Conservation (phyloP, 495 filamentous ascomycete genomes). For the Aspergillus conjunctus region DNA sequence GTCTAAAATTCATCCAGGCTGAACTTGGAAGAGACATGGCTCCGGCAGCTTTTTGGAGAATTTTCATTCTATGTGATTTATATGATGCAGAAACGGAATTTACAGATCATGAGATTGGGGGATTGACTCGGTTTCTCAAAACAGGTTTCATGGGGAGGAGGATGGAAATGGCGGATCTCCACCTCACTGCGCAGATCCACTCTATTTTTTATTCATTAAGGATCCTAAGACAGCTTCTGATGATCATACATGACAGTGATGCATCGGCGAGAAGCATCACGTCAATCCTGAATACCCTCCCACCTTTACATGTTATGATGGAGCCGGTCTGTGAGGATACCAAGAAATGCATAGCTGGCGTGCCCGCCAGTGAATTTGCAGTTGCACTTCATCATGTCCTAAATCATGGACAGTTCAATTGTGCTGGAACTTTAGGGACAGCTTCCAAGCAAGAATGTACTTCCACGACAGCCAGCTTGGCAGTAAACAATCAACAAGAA, state of each 20-base stretch:
- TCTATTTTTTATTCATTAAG: constrained; percentile 67
- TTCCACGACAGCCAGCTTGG: background rate
- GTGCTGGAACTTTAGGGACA: background rate
- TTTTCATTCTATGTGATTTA: constrained; percentile 40
- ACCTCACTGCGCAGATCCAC: constrained; percentile 64
- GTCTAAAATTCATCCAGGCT: constrained; percentile 25
- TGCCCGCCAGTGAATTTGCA: constrained; percentile 18
- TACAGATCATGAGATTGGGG: constrained; percentile 15
- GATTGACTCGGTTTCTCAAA: constrained; percentile 30
- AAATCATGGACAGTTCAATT: background rate
- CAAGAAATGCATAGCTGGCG: constrained; percentile 15
- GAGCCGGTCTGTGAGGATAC: constrained; percentile 27
- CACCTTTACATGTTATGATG: constrained; percentile 39
- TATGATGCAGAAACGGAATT: constrained; percentile 18
- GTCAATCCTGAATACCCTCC: constrained; percentile 29
- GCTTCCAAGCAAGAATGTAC: background rate
- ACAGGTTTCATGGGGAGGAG: constrained; percentile 29
- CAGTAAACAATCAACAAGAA: background rate
- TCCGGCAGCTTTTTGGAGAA: constrained; percentile 35
- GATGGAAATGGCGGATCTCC: constrained; percentile 60
- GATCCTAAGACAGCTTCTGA: constrained; percentile 60
- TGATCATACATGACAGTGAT: constrained; percentile 21
- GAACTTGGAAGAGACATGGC: constrained; percentile 13
- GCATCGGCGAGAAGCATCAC: constrained; percentile 8
- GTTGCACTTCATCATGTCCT: constrained; percentile 17